These are phyloP conservation scores for Rhizopus arrhizus DNA, from an alignment of 371 early-diverging fungal genomes.

Conservation along the genomic window DNA sequence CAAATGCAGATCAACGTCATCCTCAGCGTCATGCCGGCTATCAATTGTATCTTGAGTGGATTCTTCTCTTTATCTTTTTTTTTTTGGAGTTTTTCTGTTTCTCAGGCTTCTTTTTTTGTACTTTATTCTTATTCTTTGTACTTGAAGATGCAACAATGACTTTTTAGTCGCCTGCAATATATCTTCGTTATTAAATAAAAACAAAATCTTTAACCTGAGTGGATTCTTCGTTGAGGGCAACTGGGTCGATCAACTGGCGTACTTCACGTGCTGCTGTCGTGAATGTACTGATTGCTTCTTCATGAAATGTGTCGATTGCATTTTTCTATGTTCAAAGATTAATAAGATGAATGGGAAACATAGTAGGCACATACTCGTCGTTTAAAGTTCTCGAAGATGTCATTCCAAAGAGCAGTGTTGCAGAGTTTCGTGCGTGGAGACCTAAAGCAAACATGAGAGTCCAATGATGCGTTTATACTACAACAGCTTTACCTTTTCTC, in stretches of 20 bases:
- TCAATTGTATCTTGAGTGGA: conserved; percentile 14
- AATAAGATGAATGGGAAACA: conserved; percentile 4
- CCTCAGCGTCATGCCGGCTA: conserved; percentile 16
- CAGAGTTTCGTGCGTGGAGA: conserved; percentile 1
- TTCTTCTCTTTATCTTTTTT: too few species aligned
- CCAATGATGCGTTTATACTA: conserved; percentile 5
- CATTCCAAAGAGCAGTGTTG: conserved; percentile 13
- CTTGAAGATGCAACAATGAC: too few species aligned
- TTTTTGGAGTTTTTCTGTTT: too few species aligned
- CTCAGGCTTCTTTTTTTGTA: too few species aligned
- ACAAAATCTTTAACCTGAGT: too few species aligned
- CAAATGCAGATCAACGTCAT: conserved; percentile 10
- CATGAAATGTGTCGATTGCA: conserved; percentile 6
- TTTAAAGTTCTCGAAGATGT: conserved; percentile 17
- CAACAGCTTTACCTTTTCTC: conserved; percentile 9
- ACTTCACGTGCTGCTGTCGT: conserved; percentile 7
- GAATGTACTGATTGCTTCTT: conserved; percentile 10
- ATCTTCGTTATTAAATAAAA: too few species aligned
- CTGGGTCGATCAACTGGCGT: conserved; percentile 6
- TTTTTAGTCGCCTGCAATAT: too few species aligned
- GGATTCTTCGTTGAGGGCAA: too few species aligned
- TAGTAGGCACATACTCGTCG: conserved; percentile 13
- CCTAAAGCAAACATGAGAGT: conserved; percentile 10
- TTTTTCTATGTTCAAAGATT: conserved; percentile 8
- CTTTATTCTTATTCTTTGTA: too few species aligned